A percentile compares a stretch with the other conserved stretches of the same genome.
These are phyloP conservation scores for Trapa bicornis DNA, from an alignment of 345 rosid genomes.

Conservation along the genomic window DNA sequence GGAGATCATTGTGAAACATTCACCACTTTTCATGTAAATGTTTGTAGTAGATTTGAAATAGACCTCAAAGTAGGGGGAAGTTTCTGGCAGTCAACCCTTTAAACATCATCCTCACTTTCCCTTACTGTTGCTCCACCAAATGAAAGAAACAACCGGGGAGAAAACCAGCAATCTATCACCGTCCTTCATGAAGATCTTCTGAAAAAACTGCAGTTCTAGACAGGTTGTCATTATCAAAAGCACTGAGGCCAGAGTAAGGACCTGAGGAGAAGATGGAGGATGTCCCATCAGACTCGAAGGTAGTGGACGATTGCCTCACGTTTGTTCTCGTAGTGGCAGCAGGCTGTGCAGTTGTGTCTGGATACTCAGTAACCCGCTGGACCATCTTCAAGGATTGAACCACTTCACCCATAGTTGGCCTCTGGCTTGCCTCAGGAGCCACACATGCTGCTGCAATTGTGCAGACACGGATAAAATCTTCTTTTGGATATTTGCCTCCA, in stretches of 20 bases:
- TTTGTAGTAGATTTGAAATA: background rate
- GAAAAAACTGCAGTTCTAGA: slow-evolving; percentile 73
- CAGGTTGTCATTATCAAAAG: slow-evolving; percentile 61
- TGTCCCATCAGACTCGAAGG: slow-evolving; percentile 85
- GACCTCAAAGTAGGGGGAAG: background rate
- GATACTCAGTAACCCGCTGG: slow-evolving; percentile 69
- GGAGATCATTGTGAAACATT: background rate
- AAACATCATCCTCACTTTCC: background rate
- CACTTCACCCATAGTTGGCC: slow-evolving; percentile 99
- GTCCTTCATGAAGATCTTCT: slow-evolving; percentile 96
- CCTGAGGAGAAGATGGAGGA: slow-evolving; percentile 97
- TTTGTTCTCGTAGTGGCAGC: slow-evolving; percentile 44
- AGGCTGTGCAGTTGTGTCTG: slow-evolving; percentile 34
- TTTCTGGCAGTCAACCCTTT: background rate
- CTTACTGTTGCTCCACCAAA: background rate
- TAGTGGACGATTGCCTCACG: slow-evolving; percentile 72
- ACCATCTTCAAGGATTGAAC: slow-evolving; percentile 99
- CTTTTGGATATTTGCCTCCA: slow-evolving; percentile 74
- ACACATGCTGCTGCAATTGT: slow-evolving; percentile 98
- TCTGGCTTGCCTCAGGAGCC: slow-evolving; percentile 83
- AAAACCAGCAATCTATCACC: slow-evolving; percentile 23
- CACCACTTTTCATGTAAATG: background rate
- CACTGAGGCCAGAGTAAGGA: slow-evolving; percentile 77
- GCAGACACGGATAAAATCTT: slow-evolving; percentile 83
- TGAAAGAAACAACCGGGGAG: background rate